A percentile compares a stretch with the other conserved stretches of the same genome.
Evolutionary conservation across 108 stramenopile species (phyloP).

Genomic region (Fistulifera pelliculosa): DNA sequence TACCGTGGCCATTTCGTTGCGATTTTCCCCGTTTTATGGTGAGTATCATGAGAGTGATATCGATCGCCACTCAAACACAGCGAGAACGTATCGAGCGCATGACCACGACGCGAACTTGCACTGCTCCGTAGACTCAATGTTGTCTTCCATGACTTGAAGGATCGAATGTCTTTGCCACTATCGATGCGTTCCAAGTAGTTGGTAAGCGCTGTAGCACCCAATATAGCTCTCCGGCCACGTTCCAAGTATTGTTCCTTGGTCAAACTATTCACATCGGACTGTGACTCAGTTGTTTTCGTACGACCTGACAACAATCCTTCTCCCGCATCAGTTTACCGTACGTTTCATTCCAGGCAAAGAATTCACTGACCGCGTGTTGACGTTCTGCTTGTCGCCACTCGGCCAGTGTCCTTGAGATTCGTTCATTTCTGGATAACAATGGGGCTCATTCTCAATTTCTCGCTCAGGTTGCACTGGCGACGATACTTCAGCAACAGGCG

Average conservation of each 20-base stretch:
- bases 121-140: conserved; percentile 49
- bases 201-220: conserved; percentile 35
- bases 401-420: conserved; percentile 10
- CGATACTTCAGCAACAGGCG: too few species aligned
- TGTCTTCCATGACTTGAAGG: conserved; percentile 51
- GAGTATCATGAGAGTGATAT: too few species aligned
- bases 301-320: neutral
- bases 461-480: too few species aligned
- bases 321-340: conserved; percentile 25
- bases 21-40: neutral
- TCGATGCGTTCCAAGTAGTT: conserved; percentile 48
- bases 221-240: conserved; percentile 39
- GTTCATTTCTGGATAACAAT: conserved; percentile 7
- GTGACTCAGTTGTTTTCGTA: neutral
- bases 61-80: too few species aligned
- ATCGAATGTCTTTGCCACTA: conserved; percentile 39
- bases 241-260: conserved; percentile 38
- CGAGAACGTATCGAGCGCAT: too few species aligned
- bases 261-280: neutral
- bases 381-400: conserved; percentile 5
- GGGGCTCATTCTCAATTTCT: neutral
- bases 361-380: conserved; percentile 29
- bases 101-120: conserved; percentile 44
- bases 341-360: conserved; percentile 37
- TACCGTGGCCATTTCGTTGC: neutral